Evolutionary conservation across 2,329 filamentous ascomycete genomes (phyloP).

Genomic region (Aspergillus bombycis): DNA sequence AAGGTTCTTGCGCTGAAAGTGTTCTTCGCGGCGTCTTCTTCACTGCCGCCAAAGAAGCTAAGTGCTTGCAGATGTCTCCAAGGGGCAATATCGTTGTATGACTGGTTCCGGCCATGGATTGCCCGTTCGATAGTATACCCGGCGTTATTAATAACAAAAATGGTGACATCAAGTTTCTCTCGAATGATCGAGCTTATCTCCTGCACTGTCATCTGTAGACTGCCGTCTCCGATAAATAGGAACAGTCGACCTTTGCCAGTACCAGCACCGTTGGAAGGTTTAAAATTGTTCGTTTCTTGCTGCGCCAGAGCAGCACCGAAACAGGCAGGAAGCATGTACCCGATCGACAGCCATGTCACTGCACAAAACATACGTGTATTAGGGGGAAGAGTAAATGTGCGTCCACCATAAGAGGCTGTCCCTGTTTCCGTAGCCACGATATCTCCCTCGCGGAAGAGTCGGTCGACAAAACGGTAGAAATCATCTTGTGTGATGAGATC

Average conservation of each 20-base stretch:
- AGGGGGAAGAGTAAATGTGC: conserved; percentile 54
- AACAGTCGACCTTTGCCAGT: conserved; percentile 49
- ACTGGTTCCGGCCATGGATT: conserved; percentile 58
- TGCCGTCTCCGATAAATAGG: conserved; percentile 65
- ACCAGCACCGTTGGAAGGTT: background rate
- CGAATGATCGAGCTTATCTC: conserved; percentile 67
- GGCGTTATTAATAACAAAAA: conserved; percentile 61
- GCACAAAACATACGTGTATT: conserved; percentile 54
- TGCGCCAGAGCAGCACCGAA: conserved; percentile 60
- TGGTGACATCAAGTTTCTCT: conserved; percentile 52
- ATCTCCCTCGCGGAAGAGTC: conserved; percentile 56
- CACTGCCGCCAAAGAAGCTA: conserved; percentile 50
- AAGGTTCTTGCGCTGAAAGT: conserved; percentile 50
- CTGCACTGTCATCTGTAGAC: conserved; percentile 68
- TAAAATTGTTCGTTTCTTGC: conserved; percentile 24
- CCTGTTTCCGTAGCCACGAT: conserved; percentile 63
- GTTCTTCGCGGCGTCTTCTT: conserved; percentile 40
- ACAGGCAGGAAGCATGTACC: conserved; percentile 62
- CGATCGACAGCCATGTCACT: conserved; percentile 63
- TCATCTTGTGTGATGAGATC: conserved; percentile 3
- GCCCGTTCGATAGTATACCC: conserved; percentile 63
- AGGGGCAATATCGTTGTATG: conserved; percentile 59
- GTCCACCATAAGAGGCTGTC: conserved; percentile 59
- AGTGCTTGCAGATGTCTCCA: conserved; percentile 58
- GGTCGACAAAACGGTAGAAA: conserved; percentile 53